Percentiles rank a stretch among this genome's conserved stretches.
These are phyloP conservation scores for Gymnopilus dilepis DNA, from an alignment of 768 basidiomycete genomes.

Conservation along the genomic window DNA sequence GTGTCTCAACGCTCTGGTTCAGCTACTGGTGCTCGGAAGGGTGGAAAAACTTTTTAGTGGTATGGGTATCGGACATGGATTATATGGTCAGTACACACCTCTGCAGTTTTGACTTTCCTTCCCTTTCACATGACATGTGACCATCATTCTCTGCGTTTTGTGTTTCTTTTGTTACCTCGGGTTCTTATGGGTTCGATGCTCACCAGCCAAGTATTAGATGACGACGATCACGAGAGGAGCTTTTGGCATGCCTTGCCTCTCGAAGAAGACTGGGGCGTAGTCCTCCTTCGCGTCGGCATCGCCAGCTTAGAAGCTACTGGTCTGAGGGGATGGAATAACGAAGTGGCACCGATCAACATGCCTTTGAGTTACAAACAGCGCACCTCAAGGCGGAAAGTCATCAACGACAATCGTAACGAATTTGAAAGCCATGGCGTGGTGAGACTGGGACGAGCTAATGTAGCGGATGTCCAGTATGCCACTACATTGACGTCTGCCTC, in stretches of 20 bases:
- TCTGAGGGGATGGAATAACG: constrained; percentile 73
- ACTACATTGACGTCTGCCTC: not conserved
- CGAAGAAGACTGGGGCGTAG: constrained; percentile 78
- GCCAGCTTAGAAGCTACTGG: constrained; percentile 79
- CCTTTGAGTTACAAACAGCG: constrained; percentile 21
- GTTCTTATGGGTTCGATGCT: not conserved
- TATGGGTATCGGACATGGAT: constrained; percentile 39
- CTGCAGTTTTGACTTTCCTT: not conserved
- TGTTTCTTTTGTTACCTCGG: not conserved
- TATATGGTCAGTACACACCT: constrained; percentile 28
- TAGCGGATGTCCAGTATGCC: constrained; percentile 33
- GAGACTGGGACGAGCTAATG: constrained; percentile 37
- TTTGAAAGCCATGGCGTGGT: constrained; percentile 39
- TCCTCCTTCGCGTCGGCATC: constrained; percentile 72
- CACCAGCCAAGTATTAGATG: constrained; percentile 13
- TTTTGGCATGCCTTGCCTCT: constrained; percentile 47
- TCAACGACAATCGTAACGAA: constrained; percentile 12
- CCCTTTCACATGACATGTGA: too few species aligned
- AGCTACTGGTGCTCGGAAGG: constrained; percentile 65
- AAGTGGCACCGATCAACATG: constrained; percentile 60
- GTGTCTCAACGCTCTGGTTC: constrained; percentile 65
- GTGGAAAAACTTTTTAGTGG: constrained; percentile 67
- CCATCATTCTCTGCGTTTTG: too few species aligned
- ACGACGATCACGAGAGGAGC: constrained; percentile 21
- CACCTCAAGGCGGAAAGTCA: not conserved